These are phyloP conservation scores for Asclepias syriaca DNA, from an alignment of 257 asterid species.

Conservation along the genomic window DNA sequence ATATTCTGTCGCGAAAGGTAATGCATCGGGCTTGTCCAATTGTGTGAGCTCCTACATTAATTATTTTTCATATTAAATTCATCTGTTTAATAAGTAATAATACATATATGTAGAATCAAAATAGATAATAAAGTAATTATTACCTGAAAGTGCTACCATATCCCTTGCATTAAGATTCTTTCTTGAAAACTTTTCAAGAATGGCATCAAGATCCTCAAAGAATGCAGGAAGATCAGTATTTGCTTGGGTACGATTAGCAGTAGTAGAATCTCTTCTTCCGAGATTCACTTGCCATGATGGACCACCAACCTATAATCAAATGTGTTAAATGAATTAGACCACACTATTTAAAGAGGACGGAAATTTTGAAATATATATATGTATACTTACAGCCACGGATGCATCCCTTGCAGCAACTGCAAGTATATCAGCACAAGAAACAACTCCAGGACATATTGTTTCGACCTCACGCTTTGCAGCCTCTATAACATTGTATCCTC, in stretches of 20 bases:
- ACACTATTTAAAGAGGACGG: too few relatives aligned
- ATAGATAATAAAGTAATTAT: too few relatives aligned
- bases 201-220: not conserved
- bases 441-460: constrained; percentile 19
- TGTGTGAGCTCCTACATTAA: constrained; percentile 29
- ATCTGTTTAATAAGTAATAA: too few relatives aligned
- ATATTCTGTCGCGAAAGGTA: constrained; percentile 19
- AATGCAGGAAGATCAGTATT: constrained; percentile 22
- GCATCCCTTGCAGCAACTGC: constrained; percentile 28
- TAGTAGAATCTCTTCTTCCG: constrained; percentile 20
- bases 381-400: constrained; percentile 13
- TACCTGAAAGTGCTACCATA: constrained; percentile 34
- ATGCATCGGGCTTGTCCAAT: constrained; percentile 31
- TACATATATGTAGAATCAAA: too few relatives aligned
- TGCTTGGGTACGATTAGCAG: constrained; percentile 25
- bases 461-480: constrained; percentile 19
- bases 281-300: constrained; percentile 26
- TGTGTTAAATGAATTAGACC: too few relatives aligned
- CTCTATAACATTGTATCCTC: constrained; percentile 24
- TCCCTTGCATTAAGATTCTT: constrained; percentile 24
- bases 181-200: constrained; percentile 10
- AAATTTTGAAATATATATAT: not conserved
- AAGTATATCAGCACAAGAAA: constrained; percentile 28
- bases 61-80: not conserved
- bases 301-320: constrained; percentile 27